Evolutionary conservation across 1,139 yeast species (phyloP), one percentile per base, ranked within the genome.

Genomic region (Debaryomyces fabryi): DNA sequence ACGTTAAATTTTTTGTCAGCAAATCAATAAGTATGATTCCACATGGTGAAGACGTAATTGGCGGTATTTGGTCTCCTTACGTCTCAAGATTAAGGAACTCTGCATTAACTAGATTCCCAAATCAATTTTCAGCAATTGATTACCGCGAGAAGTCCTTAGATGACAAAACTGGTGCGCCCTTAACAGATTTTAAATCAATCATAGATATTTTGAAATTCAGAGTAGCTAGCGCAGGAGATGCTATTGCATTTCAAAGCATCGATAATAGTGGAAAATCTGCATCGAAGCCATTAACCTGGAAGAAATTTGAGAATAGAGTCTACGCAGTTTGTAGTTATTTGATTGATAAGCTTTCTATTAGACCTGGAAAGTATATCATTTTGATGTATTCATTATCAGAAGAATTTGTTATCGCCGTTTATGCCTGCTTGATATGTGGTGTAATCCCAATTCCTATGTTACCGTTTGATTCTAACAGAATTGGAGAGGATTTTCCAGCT

Each of bases 361-460:
- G 68, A 45, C 77, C 88, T 0, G 96, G 96, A 0, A 87, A 86
- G 50, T 75, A 78, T 53, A 92, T 89, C 6, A 77, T 92, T 4
- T 71, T 93, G 55, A 87, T 91, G 87, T 90, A 88, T 62, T 86
- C 96, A 0, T 81, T 93, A 46, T 84, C 93, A 0, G 97, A 92
- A 51, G 98, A 93, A 53, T 93, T 83, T 62, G 82, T 87, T 6
- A 82, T 89, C 39, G 90, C 96, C 0, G 75, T 91, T 0, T 85
- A 85, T 64, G 97, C 99, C 0, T 93, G 98, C 63, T 79, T 93
- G 63, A 69, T 86, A 52, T 79, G 92, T 52, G 97, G 97, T 1
- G 73, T 91, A 3, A 78, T 88, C 6, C 86, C 93, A 0, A 82
- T 93, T 13, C 97, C 98, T 0, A 67, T 93, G 65, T 75, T 87